phyloP scores from a whole-genome alignment of 164 flowering plant species.

The Nymphaea thermarum region DNA sequence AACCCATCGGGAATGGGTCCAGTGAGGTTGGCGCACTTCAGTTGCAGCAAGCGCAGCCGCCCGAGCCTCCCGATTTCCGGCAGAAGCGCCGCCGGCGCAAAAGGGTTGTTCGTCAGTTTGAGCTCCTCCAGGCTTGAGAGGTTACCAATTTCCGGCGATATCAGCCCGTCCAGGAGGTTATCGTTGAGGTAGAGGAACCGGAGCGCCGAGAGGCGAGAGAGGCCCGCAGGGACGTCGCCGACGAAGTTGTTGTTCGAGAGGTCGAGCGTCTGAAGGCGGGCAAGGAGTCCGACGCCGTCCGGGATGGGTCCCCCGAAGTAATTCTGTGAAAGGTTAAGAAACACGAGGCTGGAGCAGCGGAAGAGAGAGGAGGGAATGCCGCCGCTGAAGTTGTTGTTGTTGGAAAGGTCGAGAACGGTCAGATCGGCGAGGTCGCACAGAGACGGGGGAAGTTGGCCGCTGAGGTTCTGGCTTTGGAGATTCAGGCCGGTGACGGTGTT shows the following conservation, averaged over 20 bases:
- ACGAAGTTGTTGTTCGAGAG: slow-evolving; percentile 56
- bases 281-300: slow-evolving; percentile 29
- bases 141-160: slow-evolving; percentile 50
- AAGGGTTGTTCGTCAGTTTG: slow-evolving; percentile 27
- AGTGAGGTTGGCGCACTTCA: slow-evolving; percentile 25
- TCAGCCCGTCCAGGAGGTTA: slow-evolving; percentile 42
- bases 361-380: slow-evolving; percentile 35
- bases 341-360: slow-evolving; percentile 35
- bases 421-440: slow-evolving; percentile 48
- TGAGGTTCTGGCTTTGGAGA: slow-evolving; percentile 17
- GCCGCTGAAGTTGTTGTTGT: slow-evolving; percentile 33
- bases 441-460: slow-evolving; percentile 21
- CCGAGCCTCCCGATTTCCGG: slow-evolving; percentile 29
- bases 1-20: slow-evolving; percentile 47
- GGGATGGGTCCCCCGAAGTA: slow-evolving; percentile 53
- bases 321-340: slow-evolving; percentile 48
- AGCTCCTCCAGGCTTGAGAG: slow-evolving; percentile 35
- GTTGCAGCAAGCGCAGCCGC: slow-evolving; percentile 27
- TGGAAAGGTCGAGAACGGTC: slow-evolving; percentile 18
- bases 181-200: slow-evolving; percentile 13
- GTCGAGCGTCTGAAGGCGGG: slow-evolving; percentile 23
- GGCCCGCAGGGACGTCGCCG: slow-evolving; percentile 44
- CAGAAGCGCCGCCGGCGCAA: slow-evolving; percentile 33
- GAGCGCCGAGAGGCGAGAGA: slow-evolving; percentile 30
- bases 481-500: slow-evolving; percentile 26